These are phyloP conservation scores for Diaporthe velutina DNA, from an alignment of 2,329 filamentous ascomycete genomes.

Conservation along the genomic window DNA sequence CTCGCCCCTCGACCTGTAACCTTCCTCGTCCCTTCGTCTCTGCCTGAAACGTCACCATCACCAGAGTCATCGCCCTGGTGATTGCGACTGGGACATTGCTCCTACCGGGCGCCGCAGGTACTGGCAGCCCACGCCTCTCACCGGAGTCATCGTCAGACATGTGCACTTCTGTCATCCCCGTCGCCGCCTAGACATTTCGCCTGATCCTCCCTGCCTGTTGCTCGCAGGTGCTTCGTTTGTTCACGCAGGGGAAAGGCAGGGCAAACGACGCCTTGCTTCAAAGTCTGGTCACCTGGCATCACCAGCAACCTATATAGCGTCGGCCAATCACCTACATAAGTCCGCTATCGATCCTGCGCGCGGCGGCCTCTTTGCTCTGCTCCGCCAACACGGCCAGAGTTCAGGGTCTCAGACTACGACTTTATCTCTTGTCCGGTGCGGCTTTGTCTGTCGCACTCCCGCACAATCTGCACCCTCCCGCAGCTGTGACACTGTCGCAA, in stretches of 20 bases:
- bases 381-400: not conserved
- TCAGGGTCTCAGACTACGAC: not conserved
- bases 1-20: not conserved
- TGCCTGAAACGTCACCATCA: slow-evolving; percentile 3
- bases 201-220: not conserved
- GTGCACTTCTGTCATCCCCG: slow-evolving; percentile 9
- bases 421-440: slow-evolving; percentile 7
- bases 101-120: not conserved
- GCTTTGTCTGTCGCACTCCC: slow-evolving; percentile 11
- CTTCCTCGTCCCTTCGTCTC: not conserved
- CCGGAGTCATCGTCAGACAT: slow-evolving; percentile 16
- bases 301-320: slow-evolving; percentile 21
- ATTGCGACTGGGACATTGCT: not conserved
- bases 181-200: slow-evolving; percentile 1
- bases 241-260: not conserved
- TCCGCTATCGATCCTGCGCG: not conserved
- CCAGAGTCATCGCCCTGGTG: slow-evolving; percentile 22
- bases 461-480: slow-evolving; percentile 28
- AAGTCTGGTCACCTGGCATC: not conserved
- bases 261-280: not conserved
- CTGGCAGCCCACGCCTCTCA: not conserved
- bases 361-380: not conserved
- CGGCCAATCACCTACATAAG: slow-evolving; percentile 4
- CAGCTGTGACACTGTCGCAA: slow-evolving; percentile 1
- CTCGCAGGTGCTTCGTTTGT: not conserved